Evolutionary conservation across 768 basidiomycete genomes (phyloP), one percentile per base, ranked within the genome.

Genomic region (Gymnopilus dilepis): DNA sequence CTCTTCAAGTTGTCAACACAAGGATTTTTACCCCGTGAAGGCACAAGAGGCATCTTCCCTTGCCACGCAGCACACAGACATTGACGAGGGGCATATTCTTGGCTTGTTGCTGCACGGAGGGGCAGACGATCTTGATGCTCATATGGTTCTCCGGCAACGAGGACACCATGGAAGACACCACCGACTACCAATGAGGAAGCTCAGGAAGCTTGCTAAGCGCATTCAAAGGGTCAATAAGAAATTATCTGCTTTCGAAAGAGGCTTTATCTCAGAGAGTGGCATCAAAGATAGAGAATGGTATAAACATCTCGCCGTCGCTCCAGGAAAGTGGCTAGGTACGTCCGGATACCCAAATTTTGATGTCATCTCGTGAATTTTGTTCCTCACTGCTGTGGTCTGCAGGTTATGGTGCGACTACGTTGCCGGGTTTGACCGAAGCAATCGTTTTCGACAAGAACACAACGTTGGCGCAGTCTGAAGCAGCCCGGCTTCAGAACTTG

Each of bases 231-330:
- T 81, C 15, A 93, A 93, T 73, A 75, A 82, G 75, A 91, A 89
- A 72, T 76, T 92, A 17, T 73, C 79, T 19, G 74, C 78, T 7
- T 93, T 94, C 64, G 92, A 94, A 72, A 84, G 84, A 55, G 92
- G 93, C 0, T 92, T 97, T 72, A 89, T 95, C 62, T 86, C 86
- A 4, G 78, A 89, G 67, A 86, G 78, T 17, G 95, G 94, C 0
- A 86, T 95, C 62, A 87, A 87, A 65, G 86, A 89, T 59, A 82
- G 91, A 33, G 90, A 92, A 70, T 96, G 94, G 94, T 97, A 90
- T 72, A 86, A 80, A 68, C 90, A 95, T 74, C 80, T 94, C 17
- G 94, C 84, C 45, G 91, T 94, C 53, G 92, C 94, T 4, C 94
- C 95, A 30, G 94, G 94, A 47, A 88, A 92, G 73, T 89, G 89